phyloP scores from a whole-genome alignment of 129 eudicot genomes.

The Rutidosis leptorrhynchoides region DNA sequence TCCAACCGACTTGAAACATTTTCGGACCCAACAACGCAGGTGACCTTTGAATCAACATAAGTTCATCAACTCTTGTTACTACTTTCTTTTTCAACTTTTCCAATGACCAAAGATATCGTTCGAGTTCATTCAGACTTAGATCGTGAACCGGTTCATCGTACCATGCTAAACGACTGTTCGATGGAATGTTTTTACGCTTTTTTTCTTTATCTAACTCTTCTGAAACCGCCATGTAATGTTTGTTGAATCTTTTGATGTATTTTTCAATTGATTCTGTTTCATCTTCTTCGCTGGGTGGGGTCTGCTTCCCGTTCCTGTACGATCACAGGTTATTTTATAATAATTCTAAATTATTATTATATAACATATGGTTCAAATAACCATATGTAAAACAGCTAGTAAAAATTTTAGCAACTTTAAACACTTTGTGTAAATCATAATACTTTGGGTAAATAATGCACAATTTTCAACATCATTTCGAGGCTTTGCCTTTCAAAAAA shows the following conservation, averaged over 20 bases:
- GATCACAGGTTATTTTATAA: not conserved
- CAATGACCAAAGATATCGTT: not conserved
- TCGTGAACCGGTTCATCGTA: not conserved
- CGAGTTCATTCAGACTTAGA: not conserved
- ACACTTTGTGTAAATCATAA: not conserved
- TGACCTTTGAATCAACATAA: not conserved
- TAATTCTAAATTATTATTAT: too few relatives aligned
- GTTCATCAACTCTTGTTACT: not conserved
- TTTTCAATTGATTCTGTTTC: not conserved
- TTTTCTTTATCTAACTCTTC: not conserved
- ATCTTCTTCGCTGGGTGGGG: not conserved
- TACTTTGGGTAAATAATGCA: too few relatives aligned
- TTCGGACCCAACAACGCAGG: not conserved
- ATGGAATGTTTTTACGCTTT: not conserved
- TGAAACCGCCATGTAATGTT: not conserved
- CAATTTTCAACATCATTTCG: too few relatives aligned
- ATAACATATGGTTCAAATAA: not conserved
- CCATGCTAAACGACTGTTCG: not conserved
- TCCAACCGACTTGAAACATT: not conserved
- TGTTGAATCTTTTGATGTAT: not conserved
- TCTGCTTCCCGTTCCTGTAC: not conserved
- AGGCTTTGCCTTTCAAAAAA: too few relatives aligned
- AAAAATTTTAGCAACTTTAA: not conserved
- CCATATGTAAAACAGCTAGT: not conserved
- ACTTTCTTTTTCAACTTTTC: not conserved